Base-by-base conservation (phyloP, 2,329 filamentous ascomycete genomes). In the Pseudocercospora eumusae region DNA sequence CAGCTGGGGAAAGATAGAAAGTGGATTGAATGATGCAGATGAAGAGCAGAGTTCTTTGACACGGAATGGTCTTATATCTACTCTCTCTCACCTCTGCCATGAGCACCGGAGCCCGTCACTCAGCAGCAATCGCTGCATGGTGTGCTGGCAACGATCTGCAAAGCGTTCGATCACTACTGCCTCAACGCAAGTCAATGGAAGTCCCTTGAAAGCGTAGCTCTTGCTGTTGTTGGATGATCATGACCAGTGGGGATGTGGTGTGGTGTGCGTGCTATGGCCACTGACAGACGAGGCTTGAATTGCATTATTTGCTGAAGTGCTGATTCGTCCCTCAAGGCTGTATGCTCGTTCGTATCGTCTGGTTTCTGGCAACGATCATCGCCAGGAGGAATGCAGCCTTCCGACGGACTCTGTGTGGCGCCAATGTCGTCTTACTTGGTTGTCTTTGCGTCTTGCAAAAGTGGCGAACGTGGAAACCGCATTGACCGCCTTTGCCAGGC, bases 61-160 rank as follows among this genome's bases (percentile, higher is more conserved):
- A 8, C 9, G 21, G 21, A 23, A 15, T 54, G 36, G 40, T 36
- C 23, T 49, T 27, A 31, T 21, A 44, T 25, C 31, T 28, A 2
- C 8, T 23, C 15, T 4, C 44, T 47, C 13, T 25, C 18, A 25
- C 13, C 44, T 47, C 2, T 25, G 9, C 23, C 20, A 23, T 25
- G 44, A 47, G 20, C 44, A 25, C 44, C 18, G 23, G 18, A 23
- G 20, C 23, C 6, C 5, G 1, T 25, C 44, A 4, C 23, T 25
- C 23, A 23, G 21, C 23, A 50, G 47, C 20, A 25, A 27, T n/a
- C 11, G 23, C 47, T 28, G 8, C 47, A 52, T 10, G 13, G 13
- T 28, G 47, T 52, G 23, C 47, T 52, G 47, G 47, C 25, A 52
- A 31, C 11, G 47, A 52, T 52, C 21, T 25, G 47, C 47, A 52